Base-by-base conservation (phyloP, 805 yeast species). In the Ogataea degrootiae region DNA sequence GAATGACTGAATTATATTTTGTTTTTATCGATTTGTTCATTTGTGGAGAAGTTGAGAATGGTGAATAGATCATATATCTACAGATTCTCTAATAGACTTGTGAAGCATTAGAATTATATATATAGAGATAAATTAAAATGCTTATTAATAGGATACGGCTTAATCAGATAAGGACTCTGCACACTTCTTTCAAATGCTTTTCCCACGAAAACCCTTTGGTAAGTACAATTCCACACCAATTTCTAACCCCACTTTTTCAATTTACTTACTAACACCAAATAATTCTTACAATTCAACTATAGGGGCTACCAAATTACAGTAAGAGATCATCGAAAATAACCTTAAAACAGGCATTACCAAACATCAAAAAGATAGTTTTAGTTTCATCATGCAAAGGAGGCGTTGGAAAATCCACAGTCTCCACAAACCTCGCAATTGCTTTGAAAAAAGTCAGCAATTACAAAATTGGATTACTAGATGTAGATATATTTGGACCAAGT, bases 401-500 rank as follows among this genome's bases (percentile, higher is more conserved):
- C 0, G 92, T 85, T 11, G 92, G 92, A 0, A 85, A 85, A 60
- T 83, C 90, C 1, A 85, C 92, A 0, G 87, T 85, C 0, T 69
- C 84, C 1, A 81, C 80, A 7, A 88, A 88, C 55, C 54, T 84
- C 11, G 91, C 96, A 0, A 59, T 83, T 35, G 76, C 87, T 0
- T 63, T 88, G 43, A 76, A 76, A 37, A 59, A 69, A 26, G 58
- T 66, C 29, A 85, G 86, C 9, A 23, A 23, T 0, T 67, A 76
- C 39, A 73, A 73, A 19, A 82, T 80, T 1, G 96, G 96, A 0
- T 59, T 88, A 2, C 68, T 88, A 12, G 96, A 88, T 59, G 86
- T 85, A 0, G 96, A 88, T 61, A 73, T 88, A 8, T 88, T 87
- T 66, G 96, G 96, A 0, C 96, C 96, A 0, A 84, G 91, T 2